Evolutionary conservation across 2,329 filamentous ascomycete genomes (phyloP).

Genomic region (Cercospora sp.): DNA sequence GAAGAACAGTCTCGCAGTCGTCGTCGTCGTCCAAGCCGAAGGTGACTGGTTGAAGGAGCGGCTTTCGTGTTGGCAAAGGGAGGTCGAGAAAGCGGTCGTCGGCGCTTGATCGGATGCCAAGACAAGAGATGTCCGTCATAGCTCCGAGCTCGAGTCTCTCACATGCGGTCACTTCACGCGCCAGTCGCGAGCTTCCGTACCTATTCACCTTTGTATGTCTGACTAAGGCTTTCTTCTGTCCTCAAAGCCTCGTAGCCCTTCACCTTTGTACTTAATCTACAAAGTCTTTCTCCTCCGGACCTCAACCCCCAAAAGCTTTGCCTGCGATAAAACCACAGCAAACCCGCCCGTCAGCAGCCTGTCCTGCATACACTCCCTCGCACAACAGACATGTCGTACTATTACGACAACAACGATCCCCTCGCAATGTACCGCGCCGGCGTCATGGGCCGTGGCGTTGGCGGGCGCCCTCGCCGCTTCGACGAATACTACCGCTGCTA

Average conservation of each 20-base stretch:
- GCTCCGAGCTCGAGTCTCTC: background rate
- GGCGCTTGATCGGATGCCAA: background rate
- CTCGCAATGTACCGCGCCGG: constrained; percentile 56
- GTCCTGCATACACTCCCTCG: background rate
- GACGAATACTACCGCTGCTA: constrained; percentile 99
- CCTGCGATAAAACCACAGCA: background rate
- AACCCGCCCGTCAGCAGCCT: background rate
- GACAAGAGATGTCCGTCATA: background rate
- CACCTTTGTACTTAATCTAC: background rate
- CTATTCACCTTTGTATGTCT: background rate
- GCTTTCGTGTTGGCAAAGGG: background rate
- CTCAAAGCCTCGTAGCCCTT: background rate
- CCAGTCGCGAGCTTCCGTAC: background rate
- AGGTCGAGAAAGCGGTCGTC: background rate
- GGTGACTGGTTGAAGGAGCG: background rate
- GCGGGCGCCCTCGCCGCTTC: constrained; percentile 69
- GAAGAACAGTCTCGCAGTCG: background rate
- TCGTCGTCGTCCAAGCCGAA: background rate
- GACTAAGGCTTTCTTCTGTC: background rate
- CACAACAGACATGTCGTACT: constrained; percentile 30
- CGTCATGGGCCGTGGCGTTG: constrained; percentile 52
- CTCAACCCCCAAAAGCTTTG: background rate
- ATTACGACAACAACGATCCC: constrained; percentile 54
- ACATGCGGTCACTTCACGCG: background rate
- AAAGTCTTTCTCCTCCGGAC: background rate